Base-by-base conservation (phyloP, 345 rosid species). In the Citrus maxima region DNA sequence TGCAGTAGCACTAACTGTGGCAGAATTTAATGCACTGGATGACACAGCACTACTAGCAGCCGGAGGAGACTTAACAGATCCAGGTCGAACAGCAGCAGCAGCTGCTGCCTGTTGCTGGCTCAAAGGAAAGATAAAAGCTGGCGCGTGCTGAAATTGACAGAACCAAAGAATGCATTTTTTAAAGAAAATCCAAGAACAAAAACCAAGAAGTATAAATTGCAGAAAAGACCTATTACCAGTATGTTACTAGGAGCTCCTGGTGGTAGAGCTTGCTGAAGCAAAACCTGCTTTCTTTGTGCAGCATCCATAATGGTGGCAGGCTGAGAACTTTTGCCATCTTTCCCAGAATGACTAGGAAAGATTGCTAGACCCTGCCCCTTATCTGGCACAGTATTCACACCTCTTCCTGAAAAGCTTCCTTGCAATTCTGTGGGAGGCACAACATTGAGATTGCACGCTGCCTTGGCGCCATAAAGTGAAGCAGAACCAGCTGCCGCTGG, bases 61-160 rank as follows among this genome's bases (percentile, higher is more conserved):
- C n/a, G 92, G 78, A 25, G 87, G 83, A 68, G 95, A 86, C 80
- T 90, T 91, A 42, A 88, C 88, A 55, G 89, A 86, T n/a, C 93
- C 90, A 1, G 97, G 87, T 35, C 92, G 90, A 4, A 86, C 88
- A 70, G 97, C 78, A 66, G 77, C 90, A 2, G 95, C 92, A 28
- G 89, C 91, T 3, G 92, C 92, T 13, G 92, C 89, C 70, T 89
- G 98, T 79, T 90, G 99, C 81, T 97, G 99, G 86, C 88, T 88
- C 82, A 94, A 59, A 58, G 99, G 99, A 83, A 97, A 87, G 71
- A 97, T 90, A 79, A 97, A 94, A 42, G 98, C 85, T 9, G 99
- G 95, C 0, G 88, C 92, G 13, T 90, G 98, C 97, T 92, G 90
- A 59, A 88, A 84, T 62, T 63, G 30, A 78, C 61, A 54, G 54